These are phyloP conservation scores for Saturnispora diversa DNA, from an alignment of 805 yeast genomes.

Conservation along the genomic window DNA sequence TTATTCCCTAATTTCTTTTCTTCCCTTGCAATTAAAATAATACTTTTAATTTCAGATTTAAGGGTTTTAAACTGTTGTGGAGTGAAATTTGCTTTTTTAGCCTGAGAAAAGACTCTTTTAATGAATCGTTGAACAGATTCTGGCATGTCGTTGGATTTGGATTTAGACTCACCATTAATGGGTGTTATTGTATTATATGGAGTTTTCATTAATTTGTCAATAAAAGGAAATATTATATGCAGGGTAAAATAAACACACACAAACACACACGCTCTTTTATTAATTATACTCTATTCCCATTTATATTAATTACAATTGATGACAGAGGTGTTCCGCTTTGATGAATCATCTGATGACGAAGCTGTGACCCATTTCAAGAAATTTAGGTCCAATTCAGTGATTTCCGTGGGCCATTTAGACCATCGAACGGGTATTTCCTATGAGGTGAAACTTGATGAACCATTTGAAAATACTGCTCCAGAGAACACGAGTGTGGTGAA, in stretches of 20 bases:
- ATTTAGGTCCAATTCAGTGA: constrained; percentile 25
- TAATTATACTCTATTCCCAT: not conserved
- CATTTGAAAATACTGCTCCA: constrained; percentile 23
- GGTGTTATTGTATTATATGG: not conserved
- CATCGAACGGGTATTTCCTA: constrained; percentile 40
- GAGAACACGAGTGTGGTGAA: constrained; percentile 14
- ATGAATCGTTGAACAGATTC: constrained; percentile 6
- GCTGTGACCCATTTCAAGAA: constrained; percentile 21
- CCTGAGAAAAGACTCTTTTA: constrained; percentile 33
- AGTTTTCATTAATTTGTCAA: constrained; percentile 2
- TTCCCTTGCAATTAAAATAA: constrained; percentile 42
- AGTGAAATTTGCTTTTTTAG: constrained; percentile 19
- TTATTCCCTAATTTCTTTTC: constrained; percentile 38
- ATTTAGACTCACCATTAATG: not conserved
- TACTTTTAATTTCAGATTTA: constrained; percentile 36
- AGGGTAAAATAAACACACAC: not conserved
- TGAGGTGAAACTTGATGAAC: constrained; percentile 39
- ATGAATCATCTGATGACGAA: constrained; percentile 5
- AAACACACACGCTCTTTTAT: no score
- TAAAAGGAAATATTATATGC: not conserved
- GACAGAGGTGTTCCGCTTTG: constrained; percentile 5
- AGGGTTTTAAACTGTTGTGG: constrained; percentile 31
- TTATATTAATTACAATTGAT: not conserved
- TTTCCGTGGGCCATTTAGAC: constrained; percentile 27
- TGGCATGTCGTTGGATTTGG: not conserved